These are phyloP conservation scores for Glebionis coronaria DNA, from an alignment of 129 eudicot species.

Conservation along the genomic window DNA sequence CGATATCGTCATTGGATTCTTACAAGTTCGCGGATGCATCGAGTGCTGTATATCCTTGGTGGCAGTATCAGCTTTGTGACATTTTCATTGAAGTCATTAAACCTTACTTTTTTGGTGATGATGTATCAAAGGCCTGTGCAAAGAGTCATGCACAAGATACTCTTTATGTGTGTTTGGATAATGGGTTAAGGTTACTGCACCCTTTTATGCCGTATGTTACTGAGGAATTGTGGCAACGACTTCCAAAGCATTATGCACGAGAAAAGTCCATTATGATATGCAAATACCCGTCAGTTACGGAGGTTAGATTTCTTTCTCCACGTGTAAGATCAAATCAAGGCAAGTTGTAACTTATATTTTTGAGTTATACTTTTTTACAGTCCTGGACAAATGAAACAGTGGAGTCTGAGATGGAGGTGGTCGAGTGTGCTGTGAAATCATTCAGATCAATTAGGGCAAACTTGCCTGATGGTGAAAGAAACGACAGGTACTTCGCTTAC, in stretches of 20 bases:
- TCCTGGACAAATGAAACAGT: slow-evolving; percentile 62
- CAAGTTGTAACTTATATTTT: background rate
- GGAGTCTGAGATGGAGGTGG: slow-evolving; percentile 68
- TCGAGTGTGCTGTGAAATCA: slow-evolving; percentile 63
- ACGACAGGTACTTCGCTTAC: slow-evolving; percentile 51
- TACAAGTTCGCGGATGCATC: slow-evolving; percentile 91
- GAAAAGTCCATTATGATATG: slow-evolving; percentile 80
- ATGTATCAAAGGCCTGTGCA: slow-evolving; percentile 39
- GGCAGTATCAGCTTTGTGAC: slow-evolving; percentile 87
- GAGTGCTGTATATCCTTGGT: slow-evolving; percentile 80
- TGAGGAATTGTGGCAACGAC: slow-evolving; percentile 96
- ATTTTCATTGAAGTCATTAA: slow-evolving; percentile 78
- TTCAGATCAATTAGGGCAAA: slow-evolving; percentile 67
- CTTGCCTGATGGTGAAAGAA: slow-evolving; percentile 61
- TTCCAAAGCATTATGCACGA: slow-evolving; percentile 51
- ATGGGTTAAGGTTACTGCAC: slow-evolving; percentile 76
- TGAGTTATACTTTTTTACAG: slow-evolving; percentile 34
- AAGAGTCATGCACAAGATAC: slow-evolving; percentile 70
- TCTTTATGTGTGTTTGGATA: slow-evolving; percentile 82
- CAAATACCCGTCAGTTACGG: slow-evolving; percentile 58
- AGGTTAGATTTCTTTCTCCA: slow-evolving; percentile 45
- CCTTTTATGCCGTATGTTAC: slow-evolving; percentile 96
- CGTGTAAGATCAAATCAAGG: slow-evolving; percentile 13
- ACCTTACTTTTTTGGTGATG: slow-evolving; percentile 65
- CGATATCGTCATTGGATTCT: slow-evolving; percentile 57